A percentile compares a stretch with the other conserved stretches of the same genome.
These are phyloP conservation scores for Candida sakaeoensis DNA, from an alignment of 805 yeast genomes.

Conservation along the genomic window DNA sequence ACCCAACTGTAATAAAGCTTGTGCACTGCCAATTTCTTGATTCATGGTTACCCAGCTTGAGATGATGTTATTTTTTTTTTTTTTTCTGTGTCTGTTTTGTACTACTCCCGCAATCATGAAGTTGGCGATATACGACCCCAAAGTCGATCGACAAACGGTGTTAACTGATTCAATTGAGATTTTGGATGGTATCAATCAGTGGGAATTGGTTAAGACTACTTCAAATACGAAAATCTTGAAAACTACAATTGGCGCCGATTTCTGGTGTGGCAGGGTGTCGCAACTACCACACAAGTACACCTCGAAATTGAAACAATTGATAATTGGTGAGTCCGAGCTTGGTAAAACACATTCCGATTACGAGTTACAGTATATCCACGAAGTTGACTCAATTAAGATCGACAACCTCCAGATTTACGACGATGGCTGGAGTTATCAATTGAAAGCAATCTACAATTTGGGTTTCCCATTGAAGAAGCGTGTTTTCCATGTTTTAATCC, in stretches of 20 bases:
- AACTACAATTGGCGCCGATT: neutral
- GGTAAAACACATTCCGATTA: slow-evolving; percentile 30
- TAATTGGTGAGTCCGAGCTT: slow-evolving; percentile 3
- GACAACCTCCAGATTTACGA: slow-evolving; percentile 12
- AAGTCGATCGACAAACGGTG: slow-evolving; percentile 3
- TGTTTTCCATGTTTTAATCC: slow-evolving; percentile 34
- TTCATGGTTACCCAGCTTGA: slow-evolving; percentile 3
- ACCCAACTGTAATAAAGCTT: slow-evolving; percentile 41
- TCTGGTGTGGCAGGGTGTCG: slow-evolving; percentile 8
- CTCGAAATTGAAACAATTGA: neutral
- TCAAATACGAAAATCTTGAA: neutral
- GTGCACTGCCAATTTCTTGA: slow-evolving; percentile 45
- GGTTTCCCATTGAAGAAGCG: slow-evolving; percentile 35
- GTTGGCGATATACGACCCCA: neutral
- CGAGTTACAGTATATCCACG: slow-evolving; percentile 35
- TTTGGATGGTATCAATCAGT: neutral
- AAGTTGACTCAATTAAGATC: slow-evolving; percentile 20
- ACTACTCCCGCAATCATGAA: neutral
- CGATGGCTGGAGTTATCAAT: slow-evolving; percentile 23
- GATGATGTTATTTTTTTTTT: neutral
- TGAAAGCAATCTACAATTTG: slow-evolving; percentile 30
- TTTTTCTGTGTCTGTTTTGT: neutral
- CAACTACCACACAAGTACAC: neutral
- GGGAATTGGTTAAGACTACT: slow-evolving; percentile 5
- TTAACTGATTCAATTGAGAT: slow-evolving; percentile 2